Conservation (phyloP, 495 filamentous ascomycete species). For the Aspergillus nanangensis region DNA sequence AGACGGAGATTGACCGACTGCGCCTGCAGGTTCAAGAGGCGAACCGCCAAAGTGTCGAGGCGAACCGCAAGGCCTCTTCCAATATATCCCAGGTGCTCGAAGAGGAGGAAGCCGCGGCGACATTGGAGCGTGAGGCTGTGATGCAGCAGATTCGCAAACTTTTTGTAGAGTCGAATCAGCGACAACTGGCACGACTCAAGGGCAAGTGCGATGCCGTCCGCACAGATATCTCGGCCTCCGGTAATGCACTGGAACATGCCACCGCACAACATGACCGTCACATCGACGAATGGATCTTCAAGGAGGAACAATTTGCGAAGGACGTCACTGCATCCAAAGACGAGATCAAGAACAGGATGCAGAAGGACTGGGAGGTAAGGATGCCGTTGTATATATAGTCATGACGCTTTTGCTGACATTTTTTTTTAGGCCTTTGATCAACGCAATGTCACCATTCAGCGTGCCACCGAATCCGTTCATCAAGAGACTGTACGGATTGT, state of each 20-base stretch:
- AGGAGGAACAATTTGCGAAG: conserved; percentile 63
- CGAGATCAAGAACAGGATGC: conserved; percentile 70
- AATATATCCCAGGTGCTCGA: conserved; percentile 66
- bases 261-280: conserved; percentile 61
- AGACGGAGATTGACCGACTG: conserved; percentile 67
- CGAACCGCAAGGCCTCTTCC: conserved; percentile 60
- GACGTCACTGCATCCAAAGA: conserved; percentile 69
- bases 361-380: conserved; percentile 84
- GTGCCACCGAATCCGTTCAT: conserved; percentile 80
- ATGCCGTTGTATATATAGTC: no score
- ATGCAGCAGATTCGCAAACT: conserved; percentile 71
- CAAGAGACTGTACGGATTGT: conserved; percentile 90
- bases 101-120: conserved; percentile 70
- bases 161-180: conserved; percentile 67
- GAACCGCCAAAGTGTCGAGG: conserved; percentile 57
- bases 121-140: conserved; percentile 67
- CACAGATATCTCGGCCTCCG: conserved; percentile 57
- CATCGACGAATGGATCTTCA: conserved; percentile 71
- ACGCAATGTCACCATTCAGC: conserved; percentile 73
- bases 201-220: conserved; percentile 56
- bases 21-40: conserved; percentile 65
- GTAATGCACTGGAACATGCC: conserved; percentile 57
- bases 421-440: conserved; percentile 63
- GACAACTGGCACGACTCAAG: conserved; percentile 67
- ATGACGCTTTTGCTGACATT: conserved; percentile 23